These are phyloP conservation scores for Ogataea degrootiae DNA, from an alignment of 805 yeast species.

Conservation along the genomic window DNA sequence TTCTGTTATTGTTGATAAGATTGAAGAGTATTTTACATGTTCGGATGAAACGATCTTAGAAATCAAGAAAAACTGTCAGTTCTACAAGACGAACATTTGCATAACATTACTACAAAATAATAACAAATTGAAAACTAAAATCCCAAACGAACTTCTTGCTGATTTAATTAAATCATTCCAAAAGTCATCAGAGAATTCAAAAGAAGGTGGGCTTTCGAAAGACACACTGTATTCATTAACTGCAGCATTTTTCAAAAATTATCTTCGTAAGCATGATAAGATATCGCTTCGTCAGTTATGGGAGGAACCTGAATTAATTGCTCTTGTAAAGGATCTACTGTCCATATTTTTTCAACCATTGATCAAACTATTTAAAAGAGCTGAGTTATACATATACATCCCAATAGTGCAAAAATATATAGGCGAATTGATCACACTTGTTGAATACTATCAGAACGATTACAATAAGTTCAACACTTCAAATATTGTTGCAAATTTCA, in stretches of 20 bases:
- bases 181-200: constrained; percentile 1
- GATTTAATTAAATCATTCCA: constrained; percentile 17
- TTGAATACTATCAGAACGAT: constrained; percentile 45
- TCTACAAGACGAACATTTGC: constrained; percentile 21
- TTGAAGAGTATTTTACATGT: constrained; percentile 26
- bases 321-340: constrained; percentile 66
- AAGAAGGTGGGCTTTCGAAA: constrained; percentile 18
- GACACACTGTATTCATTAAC: constrained; percentile 44
- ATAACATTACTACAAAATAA: constrained; percentile 24
- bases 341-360: constrained; percentile 71
- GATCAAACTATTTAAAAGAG: constrained; percentile 60
- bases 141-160: constrained; percentile 9
- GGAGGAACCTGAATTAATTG: constrained; percentile 81
- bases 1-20: constrained; percentile 16
- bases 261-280: constrained; percentile 70
- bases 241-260: constrained; percentile 58
- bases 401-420: constrained; percentile 62
- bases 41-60: constrained; percentile 23
- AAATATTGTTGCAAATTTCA: constrained; percentile 64
- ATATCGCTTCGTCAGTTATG: constrained; percentile 69
- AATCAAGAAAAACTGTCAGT: constrained; percentile 28
- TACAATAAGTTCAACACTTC: constrained; percentile 36
- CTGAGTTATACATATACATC: constrained; percentile 61
- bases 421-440: constrained; percentile 56
- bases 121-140: constrained; percentile 12